Evolutionary conservation across 225 moss, liverwort and hornwort genomes (phyloP).

Genomic region (Marchantia paleacea): DNA sequence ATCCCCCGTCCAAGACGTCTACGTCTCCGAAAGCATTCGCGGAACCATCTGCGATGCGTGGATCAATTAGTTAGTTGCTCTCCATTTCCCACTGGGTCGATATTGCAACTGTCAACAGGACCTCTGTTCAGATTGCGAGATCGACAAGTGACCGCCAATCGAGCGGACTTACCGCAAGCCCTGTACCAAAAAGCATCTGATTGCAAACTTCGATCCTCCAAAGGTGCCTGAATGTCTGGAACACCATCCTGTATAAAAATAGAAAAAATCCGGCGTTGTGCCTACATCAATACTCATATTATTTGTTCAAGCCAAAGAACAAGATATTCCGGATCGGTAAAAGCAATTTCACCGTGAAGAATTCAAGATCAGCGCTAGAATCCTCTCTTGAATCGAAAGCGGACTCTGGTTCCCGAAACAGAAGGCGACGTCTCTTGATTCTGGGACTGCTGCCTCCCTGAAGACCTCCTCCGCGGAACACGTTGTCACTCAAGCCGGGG

Average conservation of each 20-base stretch:
- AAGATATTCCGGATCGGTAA: neutral
- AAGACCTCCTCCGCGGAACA: neutral
- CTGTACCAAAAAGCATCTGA: constrained; percentile 27
- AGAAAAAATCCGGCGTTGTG: neutral
- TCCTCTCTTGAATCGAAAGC: constrained; percentile 4
- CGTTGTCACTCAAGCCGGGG: neutral
- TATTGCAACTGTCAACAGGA: neutral
- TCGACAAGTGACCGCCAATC: neutral
- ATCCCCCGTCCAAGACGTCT: constrained; percentile 13
- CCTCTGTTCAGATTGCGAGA: neutral
- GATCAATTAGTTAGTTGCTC: neutral
- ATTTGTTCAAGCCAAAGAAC: neutral
- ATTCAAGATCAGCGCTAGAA: constrained; percentile 20
- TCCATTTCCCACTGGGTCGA: neutral
- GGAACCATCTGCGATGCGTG: neutral
- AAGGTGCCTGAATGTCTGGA: constrained; percentile 18
- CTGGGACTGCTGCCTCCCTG: constrained; percentile 15
- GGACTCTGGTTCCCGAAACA: constrained; percentile 29
- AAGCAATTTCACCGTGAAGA: constrained; percentile 17
- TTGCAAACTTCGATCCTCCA: constrained; percentile 17
- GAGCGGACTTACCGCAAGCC: constrained; percentile 24
- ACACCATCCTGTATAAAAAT: neutral
- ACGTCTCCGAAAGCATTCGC: constrained; percentile 10
- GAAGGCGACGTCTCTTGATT: constrained; percentile 30
- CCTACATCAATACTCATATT: neutral